Percentiles rank a stretch among this genome's conserved stretches.
These are phyloP conservation scores for Bombardia bombarda DNA, from an alignment of 495 filamentous ascomycete genomes.

Conservation along the genomic window DNA sequence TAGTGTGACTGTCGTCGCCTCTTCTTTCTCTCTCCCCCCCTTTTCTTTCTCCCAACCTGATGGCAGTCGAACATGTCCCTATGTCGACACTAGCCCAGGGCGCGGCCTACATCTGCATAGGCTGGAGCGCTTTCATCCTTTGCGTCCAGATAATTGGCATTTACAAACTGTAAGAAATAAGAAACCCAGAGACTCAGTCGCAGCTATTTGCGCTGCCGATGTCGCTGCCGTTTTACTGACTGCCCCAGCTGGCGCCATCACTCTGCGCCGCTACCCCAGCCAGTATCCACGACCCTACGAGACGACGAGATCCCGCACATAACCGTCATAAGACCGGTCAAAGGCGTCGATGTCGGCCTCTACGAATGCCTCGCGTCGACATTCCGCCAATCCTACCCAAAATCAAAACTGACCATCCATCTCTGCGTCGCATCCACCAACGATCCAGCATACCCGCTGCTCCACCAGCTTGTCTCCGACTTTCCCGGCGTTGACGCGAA, in stretches of 20 bases:
- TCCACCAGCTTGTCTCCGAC: conserved; percentile 61
- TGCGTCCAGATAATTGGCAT: conserved; percentile 44
- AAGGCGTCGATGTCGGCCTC: conserved; percentile 82
- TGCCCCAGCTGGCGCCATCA: conserved; percentile 40
- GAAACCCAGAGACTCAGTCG: too few species aligned
- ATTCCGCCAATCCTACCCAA: conserved; percentile 76
- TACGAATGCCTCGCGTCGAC: conserved; percentile 91
- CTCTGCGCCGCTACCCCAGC: conserved; percentile 31
- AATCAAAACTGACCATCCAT: conserved; percentile 66
- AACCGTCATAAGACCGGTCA: conserved; percentile 87
- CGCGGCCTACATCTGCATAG: conserved; percentile 34
- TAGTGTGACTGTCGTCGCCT: not conserved
- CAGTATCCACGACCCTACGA: conserved; percentile 36
- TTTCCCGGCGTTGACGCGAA: conserved; percentile 66
- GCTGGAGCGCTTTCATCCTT: conserved; percentile 43
- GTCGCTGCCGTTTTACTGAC: conserved; percentile 10
- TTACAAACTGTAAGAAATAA: conserved; percentile 37
- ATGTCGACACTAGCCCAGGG: conserved; percentile 32
- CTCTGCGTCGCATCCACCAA: conserved; percentile 72
- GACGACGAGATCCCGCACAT: conserved; percentile 61
- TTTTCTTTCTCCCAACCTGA: not conserved
- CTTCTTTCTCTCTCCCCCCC: not conserved
- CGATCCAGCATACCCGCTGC: conserved; percentile 72
- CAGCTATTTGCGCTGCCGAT: not conserved
- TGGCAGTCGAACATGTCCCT: conserved; percentile 18